These are phyloP conservation scores for Stereocaulon alpinum DNA, from an alignment of 495 filamentous ascomycete genomes.

Conservation along the genomic window DNA sequence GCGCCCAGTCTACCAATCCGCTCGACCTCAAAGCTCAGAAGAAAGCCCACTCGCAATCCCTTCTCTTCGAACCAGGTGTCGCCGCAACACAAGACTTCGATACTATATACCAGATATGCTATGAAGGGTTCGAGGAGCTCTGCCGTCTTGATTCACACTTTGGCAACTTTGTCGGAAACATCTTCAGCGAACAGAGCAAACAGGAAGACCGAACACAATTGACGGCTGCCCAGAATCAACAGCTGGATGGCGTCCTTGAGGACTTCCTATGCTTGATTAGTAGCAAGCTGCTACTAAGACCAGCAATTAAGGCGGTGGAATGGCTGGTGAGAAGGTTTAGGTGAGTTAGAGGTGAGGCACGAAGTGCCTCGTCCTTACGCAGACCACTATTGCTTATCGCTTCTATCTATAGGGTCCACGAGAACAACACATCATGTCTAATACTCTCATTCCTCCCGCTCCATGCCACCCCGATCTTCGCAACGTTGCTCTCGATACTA, in stretches of 20 bases:
- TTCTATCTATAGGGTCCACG: slow-evolving; percentile 57
- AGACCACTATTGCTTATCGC: slow-evolving; percentile 22
- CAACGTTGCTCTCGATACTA: slow-evolving; percentile 71
- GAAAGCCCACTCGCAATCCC: slow-evolving; percentile 75
- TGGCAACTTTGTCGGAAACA: slow-evolving; percentile 49
- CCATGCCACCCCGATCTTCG: slow-evolving; percentile 69
- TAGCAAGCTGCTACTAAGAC: slow-evolving; percentile 66
- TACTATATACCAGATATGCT: slow-evolving; percentile 73
- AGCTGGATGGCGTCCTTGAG: slow-evolving; percentile 66
- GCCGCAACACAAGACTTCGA: slow-evolving; percentile 82
- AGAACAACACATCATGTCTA: slow-evolving; percentile 70
- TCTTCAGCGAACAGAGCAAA: slow-evolving; percentile 91
- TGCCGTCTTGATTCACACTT: slow-evolving; percentile 77
- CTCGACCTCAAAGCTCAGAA: slow-evolving; percentile 87
- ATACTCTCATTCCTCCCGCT: slow-evolving; percentile 90
- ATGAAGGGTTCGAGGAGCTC: slow-evolving; percentile 80
- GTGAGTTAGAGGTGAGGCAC: slow-evolving; percentile 36
- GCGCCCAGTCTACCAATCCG: slow-evolving; percentile 62
- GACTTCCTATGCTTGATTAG: slow-evolving; percentile 70
- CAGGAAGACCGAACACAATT: slow-evolving; percentile 74
- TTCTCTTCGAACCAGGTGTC: slow-evolving; percentile 75
- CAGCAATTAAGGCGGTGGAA: slow-evolving; percentile 81
- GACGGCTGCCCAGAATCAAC: slow-evolving; percentile 66
- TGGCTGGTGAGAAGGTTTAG: slow-evolving; percentile 89
- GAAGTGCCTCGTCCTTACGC: neutral